phyloP scores from a whole-genome alignment of 208 protist genomes.

The Balamuthia mandrillaris region DNA sequence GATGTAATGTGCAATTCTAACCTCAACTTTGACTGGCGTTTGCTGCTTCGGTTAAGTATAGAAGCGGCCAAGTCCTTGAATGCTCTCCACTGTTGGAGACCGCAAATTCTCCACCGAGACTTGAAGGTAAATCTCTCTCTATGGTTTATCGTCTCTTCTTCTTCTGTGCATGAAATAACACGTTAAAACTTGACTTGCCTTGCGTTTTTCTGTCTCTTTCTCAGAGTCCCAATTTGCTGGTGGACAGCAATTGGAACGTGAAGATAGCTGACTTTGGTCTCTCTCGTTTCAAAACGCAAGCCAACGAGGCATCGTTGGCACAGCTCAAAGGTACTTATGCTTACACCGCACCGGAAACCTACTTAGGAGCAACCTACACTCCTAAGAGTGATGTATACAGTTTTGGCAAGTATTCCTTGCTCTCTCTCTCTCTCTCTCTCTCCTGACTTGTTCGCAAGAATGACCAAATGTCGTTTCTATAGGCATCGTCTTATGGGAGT shows the following conservation, averaged over 20 bases:
- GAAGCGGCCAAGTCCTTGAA: constrained; percentile 10
- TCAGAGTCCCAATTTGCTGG: constrained; percentile 38
- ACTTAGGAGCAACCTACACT: not conserved
- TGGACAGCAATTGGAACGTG: constrained; percentile 36
- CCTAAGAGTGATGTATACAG: constrained; percentile 33
- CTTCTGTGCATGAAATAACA: too few species aligned
- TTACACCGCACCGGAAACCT: constrained; percentile 19
- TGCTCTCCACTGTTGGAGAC: constrained; percentile 25
- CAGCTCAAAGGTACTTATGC: constrained; percentile 1
- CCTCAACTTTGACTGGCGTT: too few species aligned
- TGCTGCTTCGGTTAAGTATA: not conserved
- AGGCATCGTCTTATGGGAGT: constrained; percentile 7
- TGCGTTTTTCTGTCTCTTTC: not conserved
- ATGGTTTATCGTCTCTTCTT: too few species aligned
- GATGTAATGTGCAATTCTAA: constrained; percentile 9
- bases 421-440: too few species aligned
- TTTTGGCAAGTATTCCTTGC: too few species aligned
- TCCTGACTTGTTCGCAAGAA: too few species aligned
- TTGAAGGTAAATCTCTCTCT: not conserved
- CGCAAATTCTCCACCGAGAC: constrained; percentile 1
- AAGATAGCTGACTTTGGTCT: constrained; percentile 50
- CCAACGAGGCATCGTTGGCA: constrained; percentile 9
- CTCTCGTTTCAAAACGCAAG: not conserved
- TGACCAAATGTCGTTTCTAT: not conserved
- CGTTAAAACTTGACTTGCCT: not conserved